Evolutionary conservation across 805 yeast genomes (phyloP).

Genomic region (Hanseniaspora taiwanica): DNA sequence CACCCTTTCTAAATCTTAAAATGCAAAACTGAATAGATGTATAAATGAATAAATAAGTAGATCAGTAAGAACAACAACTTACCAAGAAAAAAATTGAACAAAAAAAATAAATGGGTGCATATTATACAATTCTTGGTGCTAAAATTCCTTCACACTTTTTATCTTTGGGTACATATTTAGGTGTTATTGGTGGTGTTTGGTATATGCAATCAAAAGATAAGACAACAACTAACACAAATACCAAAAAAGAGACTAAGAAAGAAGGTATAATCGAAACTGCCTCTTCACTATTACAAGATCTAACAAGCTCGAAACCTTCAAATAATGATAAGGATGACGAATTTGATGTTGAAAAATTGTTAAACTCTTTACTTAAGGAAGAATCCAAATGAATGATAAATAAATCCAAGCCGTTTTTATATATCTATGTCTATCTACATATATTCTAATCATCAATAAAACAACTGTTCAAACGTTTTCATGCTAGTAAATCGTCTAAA

Average conservation of each 20-base stretch:
- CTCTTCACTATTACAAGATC: no score
- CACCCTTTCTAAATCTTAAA: no score
- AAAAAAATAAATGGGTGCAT: background rate
- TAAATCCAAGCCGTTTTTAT: background rate
- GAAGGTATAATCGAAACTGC: no score
- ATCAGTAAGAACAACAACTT: background rate
- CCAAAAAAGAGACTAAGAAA: no score
- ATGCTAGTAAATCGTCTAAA: constrained; percentile 38
- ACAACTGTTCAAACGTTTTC: background rate
- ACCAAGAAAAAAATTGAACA: background rate
- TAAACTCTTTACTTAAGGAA: constrained; percentile 15
- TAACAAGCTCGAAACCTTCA: no score
- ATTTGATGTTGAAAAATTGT: constrained; percentile 16
- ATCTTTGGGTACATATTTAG: background rate
- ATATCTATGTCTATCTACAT: background rate
- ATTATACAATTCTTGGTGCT: background rate
- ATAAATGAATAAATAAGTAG: background rate
- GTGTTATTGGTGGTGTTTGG: constrained; percentile 1
- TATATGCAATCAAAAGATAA: no score
- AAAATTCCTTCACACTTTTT: background rate
- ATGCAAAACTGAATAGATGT: no score
- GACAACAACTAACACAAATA: no score
- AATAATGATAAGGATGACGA: constrained; percentile 6
- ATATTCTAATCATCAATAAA: background rate
- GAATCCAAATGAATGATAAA: constrained; percentile 1